Evolutionary conservation across 2,329 filamentous ascomycete species (phyloP), one percentile per base, ranked within the genome.

Genomic region (Pseudogymnoascus sp.): DNA sequence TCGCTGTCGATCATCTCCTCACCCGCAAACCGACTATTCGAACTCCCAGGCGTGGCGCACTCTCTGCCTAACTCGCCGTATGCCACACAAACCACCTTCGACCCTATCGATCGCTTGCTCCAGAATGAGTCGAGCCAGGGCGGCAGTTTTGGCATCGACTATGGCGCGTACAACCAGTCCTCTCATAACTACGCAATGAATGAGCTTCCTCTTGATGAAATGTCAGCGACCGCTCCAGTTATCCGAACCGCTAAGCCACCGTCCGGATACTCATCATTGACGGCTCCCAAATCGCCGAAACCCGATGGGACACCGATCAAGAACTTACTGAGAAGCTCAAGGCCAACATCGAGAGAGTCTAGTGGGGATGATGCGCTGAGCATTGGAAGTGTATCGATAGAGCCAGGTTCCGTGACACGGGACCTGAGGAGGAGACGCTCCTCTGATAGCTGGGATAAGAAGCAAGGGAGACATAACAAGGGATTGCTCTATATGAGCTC

Each of bases 221-320:
- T 86, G 49, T 81, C 85, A 31, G 84, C 85, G 21, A 77, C 78
- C 58, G 77, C 91, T 11, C 91, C 92, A 16, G 83, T 93, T 62
- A 83, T 95, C 68, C 87, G 88, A 66, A 96, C 92, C 33, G 84
- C 91, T 33, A 92, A 92, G 73, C 88, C 87, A 6, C 90, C 90
- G 0, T 91, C 89, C 60, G 90, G 89, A 61, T 84, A 86, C 69
- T 92, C 89, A 26, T 77, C 86, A 16, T 76, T 90, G 60, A 91
- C 88, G n/a, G 83, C 86, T 0, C 81, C 81, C 63, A 85, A 80
- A 65, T 37, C 63, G 41, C 76, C 61, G 78, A 82, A 83, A 6
- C 66, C 64, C 31, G 73, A 77, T 37, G 69, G 72, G 1, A 75
- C 75, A 43, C 82, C 83, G 11, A 71, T 90, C 45, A 83, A 81